Evolutionary conservation across 768 basidiomycete species (phyloP), one percentile per base, ranked within the genome.

Genomic region (Boletus sensibilis): DNA sequence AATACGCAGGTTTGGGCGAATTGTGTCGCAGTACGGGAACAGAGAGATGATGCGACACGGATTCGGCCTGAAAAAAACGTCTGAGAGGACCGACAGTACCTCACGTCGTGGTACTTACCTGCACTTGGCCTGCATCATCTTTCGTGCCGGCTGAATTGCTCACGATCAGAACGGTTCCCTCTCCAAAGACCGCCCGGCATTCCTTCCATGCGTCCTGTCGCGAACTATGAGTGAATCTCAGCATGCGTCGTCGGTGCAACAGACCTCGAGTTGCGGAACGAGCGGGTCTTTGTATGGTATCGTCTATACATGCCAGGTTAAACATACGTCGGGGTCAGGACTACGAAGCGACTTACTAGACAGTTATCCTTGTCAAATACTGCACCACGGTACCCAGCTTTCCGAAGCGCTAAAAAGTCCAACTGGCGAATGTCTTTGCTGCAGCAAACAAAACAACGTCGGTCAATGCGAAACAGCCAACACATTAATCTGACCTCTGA

Each of bases 331-430:
- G 8, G 4, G 4, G 1, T n/a, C 2, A 0, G 12, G 8, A 33
- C 25, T 2, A 18, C 10, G 5, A 9, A 46, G 5, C 18, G 4
- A 75, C 88, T 29, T 60, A 92, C 96, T 61, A 98, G 74, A 67
- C 96, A 98, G 64, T 99, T 98, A 68, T 99, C 96, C 74, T 98
- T 98, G 80, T 98, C 96, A 62, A 98, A 89, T 1, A 99, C 85
- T 4, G 88, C 91, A n/a, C 90, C 94, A 44, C 85, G 82, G 68
- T 92, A 94, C 5, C 95, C 94, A 9, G 86, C 83, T 54, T 78
- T 77, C 54, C 81, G 81, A 38, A 98, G 76, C 37, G 84, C 84
- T 10, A 63, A 62, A 77, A 92, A 94, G 72, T 95, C 84, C 64
- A 95, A 78, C 61, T 87, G 80, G 78, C 91, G 89, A 64, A 95